A percentile compares a stretch with the other conserved stretches of the same genome.
phyloP scores from a whole-genome alignment of 202 grass and related monocot genomes.

The Setaria italica region DNA sequence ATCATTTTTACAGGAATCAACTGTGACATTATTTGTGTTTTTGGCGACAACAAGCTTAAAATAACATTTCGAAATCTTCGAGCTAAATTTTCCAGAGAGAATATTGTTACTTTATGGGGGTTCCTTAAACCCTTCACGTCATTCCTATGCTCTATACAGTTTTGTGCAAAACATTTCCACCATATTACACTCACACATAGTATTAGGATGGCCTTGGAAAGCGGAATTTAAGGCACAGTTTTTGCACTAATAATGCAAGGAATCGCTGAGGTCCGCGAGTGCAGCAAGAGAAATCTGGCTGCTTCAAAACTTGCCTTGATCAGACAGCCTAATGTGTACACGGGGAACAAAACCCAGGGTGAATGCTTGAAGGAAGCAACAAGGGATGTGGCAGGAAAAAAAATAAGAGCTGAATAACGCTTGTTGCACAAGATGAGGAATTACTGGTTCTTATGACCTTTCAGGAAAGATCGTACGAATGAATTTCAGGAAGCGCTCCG shows the following conservation, averaged over 20 bases:
- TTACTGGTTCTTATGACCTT: constrained; percentile 52
- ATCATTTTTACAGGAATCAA: too few relatives aligned
- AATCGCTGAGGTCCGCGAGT: not conserved
- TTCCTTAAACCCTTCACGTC: too few relatives aligned
- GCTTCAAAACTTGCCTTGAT: not conserved
- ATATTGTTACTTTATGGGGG: too few relatives aligned
- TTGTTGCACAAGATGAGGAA: not conserved
- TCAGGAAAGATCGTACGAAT: constrained; percentile 84
- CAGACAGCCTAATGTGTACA: not conserved
- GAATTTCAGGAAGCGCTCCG: constrained; percentile 78
- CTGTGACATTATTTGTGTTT: too few relatives aligned
- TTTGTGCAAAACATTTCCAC: too few relatives aligned
- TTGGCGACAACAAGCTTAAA: too few relatives aligned
- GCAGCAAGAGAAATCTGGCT: not conserved
- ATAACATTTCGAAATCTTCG: too few relatives aligned
- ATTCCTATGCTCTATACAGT: not conserved
- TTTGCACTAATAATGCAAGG: not conserved
- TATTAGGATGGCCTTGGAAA: not conserved
- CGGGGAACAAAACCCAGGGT: not conserved
- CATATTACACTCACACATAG: not conserved
- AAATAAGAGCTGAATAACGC: not conserved
- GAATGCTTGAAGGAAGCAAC: not conserved
- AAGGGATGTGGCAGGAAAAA: too few relatives aligned
- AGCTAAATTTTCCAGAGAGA: too few relatives aligned
- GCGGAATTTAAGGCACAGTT: not conserved